Evolutionary conservation across 2,329 filamentous ascomycete genomes (phyloP), one percentile per base, ranked within the genome.

Genomic region (Ascochyta pisi): DNA sequence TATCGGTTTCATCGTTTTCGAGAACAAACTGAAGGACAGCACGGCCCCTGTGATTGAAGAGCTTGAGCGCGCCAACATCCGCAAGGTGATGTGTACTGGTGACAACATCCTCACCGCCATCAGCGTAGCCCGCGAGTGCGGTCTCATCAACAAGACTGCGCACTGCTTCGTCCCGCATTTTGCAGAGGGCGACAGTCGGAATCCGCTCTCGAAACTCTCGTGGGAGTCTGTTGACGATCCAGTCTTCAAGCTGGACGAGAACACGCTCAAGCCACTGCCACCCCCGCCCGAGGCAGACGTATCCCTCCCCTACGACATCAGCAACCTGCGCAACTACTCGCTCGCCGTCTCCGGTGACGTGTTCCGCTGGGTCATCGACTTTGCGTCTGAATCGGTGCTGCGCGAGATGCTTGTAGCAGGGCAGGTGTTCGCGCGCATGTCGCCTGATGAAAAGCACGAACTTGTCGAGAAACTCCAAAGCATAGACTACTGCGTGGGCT

Each of bases 41-140:
- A 97, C 94, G 0, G 84, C 90, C 1, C 84, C 83, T 1, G 90
- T 97, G 31, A 86, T 99, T 24, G 84, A 89, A 52, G 93, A 98
- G 76, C 83, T 99, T 3, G 83, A 86, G 29, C 82, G 89, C 48
- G 94, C 96, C 7, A 90, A 90, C 52, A 96, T 99, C 63, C 86
- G 91, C 33, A 89, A 90, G 26, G 87, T 96, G 47, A 99, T 99
- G 95, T 96, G 96, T 60, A 99, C 95, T 0, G 95, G 95, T 27
- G 95, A 99, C 80, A 99, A 99, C 66, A 98, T 98, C 60, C 79
- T 98, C 50, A 99, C 95, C 9, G 95, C 95, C 22, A 93, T 99
- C 70, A 97, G 93, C 67, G 95, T 99, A 50, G 94, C 92, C 3
- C 85, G 93, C 66, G 93, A 98, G 70, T 97, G 93, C 74, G 85